Evolutionary conservation across 164 flowering plant species (phyloP), one percentile per base, ranked within the genome.

Genomic region (Tetracentron sinense): DNA sequence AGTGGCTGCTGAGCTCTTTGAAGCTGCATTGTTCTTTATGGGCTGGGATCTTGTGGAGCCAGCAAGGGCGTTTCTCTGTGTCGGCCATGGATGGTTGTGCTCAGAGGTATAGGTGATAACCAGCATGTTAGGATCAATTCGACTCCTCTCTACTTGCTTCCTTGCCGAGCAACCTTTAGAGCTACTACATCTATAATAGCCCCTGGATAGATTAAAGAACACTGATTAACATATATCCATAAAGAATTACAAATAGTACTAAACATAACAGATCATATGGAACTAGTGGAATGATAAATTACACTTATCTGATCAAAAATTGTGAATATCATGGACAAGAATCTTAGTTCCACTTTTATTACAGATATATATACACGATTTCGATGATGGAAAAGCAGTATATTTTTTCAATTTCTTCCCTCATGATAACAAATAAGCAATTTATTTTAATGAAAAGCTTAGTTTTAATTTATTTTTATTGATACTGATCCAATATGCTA

Each of bases 41-140:
- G 84, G 84, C 58, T 83, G 92, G 1, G 92, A 66, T 54, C 97
- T 78, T 6, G 95, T 83, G 5, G 95, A 90, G 28, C 97, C 97
- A 0, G 97, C 97, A 6, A 90, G 85, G 0, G 97, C 95, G 48
- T 90, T 90, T 74, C 97, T 77, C 56, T 90, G 97, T 0, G 97
- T 90, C 7, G 97, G 97, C 97, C 97, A 90, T 47, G 97, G 96
- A 62, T 91, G 97, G 71, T 91, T 91, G 76, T 91, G 97, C 71
- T 91, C 97, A 15, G 93, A 91, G 4, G 97, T 91, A 83, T 91
- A 91, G 25, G 97, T 88, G 49, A 91, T 91, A 6, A 88, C 96
- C 53, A 91, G 58, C 97, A 91, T 88, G 78, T 84, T 91, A 0
- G 97, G 93, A 76, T 91, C 97, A 2, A 85, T 82, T 58, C 96